A percentile compares a stretch with the other conserved stretches of the same genome.
Evolutionary conservation across 257 asterid genomes (phyloP).

Genomic region (Euphrasia confusa): DNA sequence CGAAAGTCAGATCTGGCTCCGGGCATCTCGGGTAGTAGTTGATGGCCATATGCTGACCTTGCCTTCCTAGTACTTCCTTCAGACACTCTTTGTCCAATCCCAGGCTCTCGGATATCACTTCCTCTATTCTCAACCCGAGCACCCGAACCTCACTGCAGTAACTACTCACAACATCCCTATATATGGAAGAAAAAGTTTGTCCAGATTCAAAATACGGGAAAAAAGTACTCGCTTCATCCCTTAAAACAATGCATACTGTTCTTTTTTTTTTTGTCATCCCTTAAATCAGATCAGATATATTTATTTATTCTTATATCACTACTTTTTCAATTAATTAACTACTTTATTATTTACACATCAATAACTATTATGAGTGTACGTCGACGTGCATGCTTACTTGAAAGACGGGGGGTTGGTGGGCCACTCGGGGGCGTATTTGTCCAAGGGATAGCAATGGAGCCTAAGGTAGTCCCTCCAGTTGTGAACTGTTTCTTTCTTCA

Average conservation of each 20-base stretch:
- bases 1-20: conserved; percentile 73
- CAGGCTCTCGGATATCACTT: conserved; percentile 45
- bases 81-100: conserved; percentile 35
- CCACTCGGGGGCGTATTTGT: conserved; percentile 57
- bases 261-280: too few relatives aligned
- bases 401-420: conserved; percentile 48
- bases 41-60: conserved; percentile 92
- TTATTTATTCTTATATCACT: too few relatives aligned
- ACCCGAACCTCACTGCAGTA: conserved; percentile 45
- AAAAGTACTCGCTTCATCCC: too few relatives aligned
- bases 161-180: conserved; percentile 43
- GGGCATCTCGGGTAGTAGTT: conserved; percentile 92
- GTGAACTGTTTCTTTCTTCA: conserved; percentile 51
- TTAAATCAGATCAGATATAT: too few relatives aligned
- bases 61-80: conserved; percentile 57
- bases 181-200: background rate
- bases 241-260: too few relatives aligned
- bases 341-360: too few relatives aligned
- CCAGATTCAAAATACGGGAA: too few relatives aligned
- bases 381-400: conserved; percentile 29
- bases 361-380: too few relatives aligned
- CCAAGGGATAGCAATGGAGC: conserved; percentile 58
- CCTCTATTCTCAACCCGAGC: conserved; percentile 48
- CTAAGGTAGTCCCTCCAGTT: conserved; percentile 63
- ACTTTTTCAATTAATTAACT: too few relatives aligned